These are phyloP conservation scores for Tuber microsphaerosporum DNA, from an alignment of 495 filamentous ascomycete genomes.

Conservation along the genomic window DNA sequence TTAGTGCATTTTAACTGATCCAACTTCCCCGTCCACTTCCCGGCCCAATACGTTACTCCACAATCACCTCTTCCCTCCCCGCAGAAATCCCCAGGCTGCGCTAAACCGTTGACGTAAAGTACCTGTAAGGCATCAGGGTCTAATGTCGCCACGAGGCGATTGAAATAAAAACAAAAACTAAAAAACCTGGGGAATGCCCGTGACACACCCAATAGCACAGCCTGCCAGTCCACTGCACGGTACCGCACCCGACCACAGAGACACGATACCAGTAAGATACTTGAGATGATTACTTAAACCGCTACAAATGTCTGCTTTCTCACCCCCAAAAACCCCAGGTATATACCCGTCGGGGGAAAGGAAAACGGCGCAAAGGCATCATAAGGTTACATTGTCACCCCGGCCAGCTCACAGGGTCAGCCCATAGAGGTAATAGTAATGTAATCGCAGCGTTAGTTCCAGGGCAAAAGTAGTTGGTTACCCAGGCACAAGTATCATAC, in stretches of 20 bases:
- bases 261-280: neutral
- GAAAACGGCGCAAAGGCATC: neutral
- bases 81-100: neutral
- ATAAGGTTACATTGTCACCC: neutral
- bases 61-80: neutral
- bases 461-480: neutral
- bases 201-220: neutral
- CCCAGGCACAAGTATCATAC: neutral
- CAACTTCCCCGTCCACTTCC: too few relatives aligned
- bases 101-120: neutral
- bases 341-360: neutral
- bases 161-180: neutral
- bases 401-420: neutral
- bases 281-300: neutral
- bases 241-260: neutral
- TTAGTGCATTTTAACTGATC: too few relatives aligned
- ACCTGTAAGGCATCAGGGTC: neutral
- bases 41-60: neutral
- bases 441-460: neutral
- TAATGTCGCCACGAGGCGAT: neutral
- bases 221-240: neutral
- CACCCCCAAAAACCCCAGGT: neutral
- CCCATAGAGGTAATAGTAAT: neutral
- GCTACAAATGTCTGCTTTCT: neutral
- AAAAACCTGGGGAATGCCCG: neutral